These are phyloP conservation scores for Isoetes taiwanensis DNA, from an alignment of 75 land plant species.

Conservation along the genomic window DNA sequence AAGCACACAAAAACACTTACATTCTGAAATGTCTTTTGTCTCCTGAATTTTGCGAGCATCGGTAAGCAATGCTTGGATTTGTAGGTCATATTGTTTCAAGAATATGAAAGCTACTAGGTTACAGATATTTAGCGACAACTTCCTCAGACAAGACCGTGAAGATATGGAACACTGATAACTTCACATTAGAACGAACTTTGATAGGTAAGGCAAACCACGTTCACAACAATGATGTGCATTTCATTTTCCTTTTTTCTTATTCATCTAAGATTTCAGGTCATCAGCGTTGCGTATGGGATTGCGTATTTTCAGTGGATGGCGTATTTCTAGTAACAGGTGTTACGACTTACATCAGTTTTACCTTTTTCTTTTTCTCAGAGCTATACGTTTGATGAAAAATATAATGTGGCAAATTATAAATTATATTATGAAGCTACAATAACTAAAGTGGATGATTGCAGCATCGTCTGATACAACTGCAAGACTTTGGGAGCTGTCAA, in stretches of 20 bases:
- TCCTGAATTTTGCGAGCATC: constrained; percentile 89
- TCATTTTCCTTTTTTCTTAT: not conserved
- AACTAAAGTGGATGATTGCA: constrained; percentile 12
- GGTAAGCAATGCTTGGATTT: constrained; percentile 10
- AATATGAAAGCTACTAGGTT: too few relatives aligned
- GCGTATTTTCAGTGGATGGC: constrained; percentile 97
- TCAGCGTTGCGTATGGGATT: constrained; percentile 95
- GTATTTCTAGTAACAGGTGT: constrained; percentile 90
- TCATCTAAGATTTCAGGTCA: constrained; percentile 45
- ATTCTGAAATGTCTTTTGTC: constrained; percentile 95
- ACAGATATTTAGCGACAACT: constrained; percentile 88
- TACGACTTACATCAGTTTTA: not conserved
- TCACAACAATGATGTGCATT: not conserved
- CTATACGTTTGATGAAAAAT: not conserved
- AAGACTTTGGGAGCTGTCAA: constrained; percentile 65
- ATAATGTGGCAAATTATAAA: not conserved
- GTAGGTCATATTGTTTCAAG: not conserved
- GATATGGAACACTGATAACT: constrained; percentile 95
- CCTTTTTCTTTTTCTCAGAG: not conserved
- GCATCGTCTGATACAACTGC: constrained; percentile 93
- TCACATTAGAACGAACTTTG: constrained; percentile 67
- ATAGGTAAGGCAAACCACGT: constrained; percentile 25
- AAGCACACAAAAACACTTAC: constrained; percentile 80
- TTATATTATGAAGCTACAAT: not conserved
- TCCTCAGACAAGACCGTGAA: constrained; percentile 88